Percentiles rank a stretch among this genome's conserved stretches.
Conservation (phyloP, 352 stramenopile genomes). For the Pythium folliculosum region DNA sequence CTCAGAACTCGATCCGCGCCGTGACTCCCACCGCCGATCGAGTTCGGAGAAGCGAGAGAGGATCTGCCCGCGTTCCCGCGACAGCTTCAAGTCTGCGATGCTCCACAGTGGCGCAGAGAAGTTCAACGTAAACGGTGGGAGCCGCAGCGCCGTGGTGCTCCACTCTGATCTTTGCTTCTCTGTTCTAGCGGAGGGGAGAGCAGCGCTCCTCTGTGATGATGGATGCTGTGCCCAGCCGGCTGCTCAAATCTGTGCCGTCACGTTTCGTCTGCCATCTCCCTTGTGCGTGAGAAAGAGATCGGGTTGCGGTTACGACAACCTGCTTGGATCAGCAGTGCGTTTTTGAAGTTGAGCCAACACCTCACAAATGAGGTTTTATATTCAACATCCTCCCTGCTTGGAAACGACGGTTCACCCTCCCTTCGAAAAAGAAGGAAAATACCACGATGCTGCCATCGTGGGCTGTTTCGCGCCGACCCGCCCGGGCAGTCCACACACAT, state of each 20-base stretch:
- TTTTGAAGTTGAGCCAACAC: slow-evolving; percentile 23
- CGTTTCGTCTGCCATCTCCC: slow-evolving; percentile 6
- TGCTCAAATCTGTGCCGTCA: background rate
- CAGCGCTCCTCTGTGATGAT: background rate
- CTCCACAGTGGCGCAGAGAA: slow-evolving; percentile 13
- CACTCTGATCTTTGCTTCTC: no score
- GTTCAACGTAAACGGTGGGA: background rate
- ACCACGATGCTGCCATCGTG: background rate
- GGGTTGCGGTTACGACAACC: slow-evolving; percentile 9
- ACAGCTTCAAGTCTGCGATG: slow-evolving; percentile 27
- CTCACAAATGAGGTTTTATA: slow-evolving; percentile 13
- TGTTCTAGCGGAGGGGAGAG: no score
- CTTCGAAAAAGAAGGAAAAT: slow-evolving; percentile 11
- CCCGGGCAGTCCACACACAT: no score
- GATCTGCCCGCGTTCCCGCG: background rate
- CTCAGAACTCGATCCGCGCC: background rate
- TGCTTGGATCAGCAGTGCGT: slow-evolving; percentile 2
- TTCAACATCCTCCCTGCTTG: background rate
- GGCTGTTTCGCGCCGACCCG: slow-evolving; percentile 17
- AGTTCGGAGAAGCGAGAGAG: background rate
- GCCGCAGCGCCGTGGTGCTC: no score
- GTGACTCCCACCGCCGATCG: background rate
- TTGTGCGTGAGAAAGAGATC: slow-evolving; percentile 10
- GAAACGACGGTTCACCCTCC: background rate
- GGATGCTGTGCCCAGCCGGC: background rate